Percentiles rank a stretch among this genome's conserved stretches.
Conservation (phyloP, 2,329 filamentous ascomycete genomes). For the Paecilomyces sp. region DNA sequence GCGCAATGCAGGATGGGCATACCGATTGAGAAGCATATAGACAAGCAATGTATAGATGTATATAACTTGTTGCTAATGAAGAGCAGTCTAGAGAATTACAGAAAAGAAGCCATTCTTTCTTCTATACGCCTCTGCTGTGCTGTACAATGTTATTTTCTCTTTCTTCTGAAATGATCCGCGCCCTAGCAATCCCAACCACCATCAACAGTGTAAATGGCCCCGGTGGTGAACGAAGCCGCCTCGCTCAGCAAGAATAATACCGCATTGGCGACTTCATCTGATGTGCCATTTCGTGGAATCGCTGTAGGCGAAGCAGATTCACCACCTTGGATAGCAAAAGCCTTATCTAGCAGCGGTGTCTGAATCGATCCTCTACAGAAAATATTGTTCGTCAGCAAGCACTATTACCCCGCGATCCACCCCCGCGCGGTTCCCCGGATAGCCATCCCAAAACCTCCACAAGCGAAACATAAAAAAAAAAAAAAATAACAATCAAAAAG, state of each 20-base stretch:
- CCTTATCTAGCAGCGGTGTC: conserved; percentile 24
- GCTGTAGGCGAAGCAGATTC: conserved; percentile 8
- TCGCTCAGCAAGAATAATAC: conserved; percentile 44
- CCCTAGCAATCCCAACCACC: conserved; percentile 34
- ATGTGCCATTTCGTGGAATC: conserved; percentile 22
- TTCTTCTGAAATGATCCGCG: too few relatives aligned
- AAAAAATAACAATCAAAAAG: not conserved
- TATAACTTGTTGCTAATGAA: not conserved
- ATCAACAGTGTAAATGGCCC: conserved; percentile 39
- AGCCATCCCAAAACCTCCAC: not conserved
- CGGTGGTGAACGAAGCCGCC: conserved; percentile 41
- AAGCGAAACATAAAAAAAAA: not conserved
- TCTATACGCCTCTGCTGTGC: not conserved
- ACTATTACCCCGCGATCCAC: not conserved
- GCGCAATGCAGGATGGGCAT: not conserved
- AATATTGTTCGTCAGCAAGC: conserved; percentile 2
- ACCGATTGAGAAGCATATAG: not conserved
- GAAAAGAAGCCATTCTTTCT: not conserved
- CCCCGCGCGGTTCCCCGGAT: not conserved
- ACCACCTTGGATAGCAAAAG: conserved; percentile 15
- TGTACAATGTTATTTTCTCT: not conserved
- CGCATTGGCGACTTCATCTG: conserved; percentile 35
- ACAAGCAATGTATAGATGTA: not conserved
- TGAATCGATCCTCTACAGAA: conserved; percentile 22
- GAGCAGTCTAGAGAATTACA: not conserved